phyloP scores from a whole-genome alignment of 345 rosid species.

The Ailanthus altissimus region DNA sequence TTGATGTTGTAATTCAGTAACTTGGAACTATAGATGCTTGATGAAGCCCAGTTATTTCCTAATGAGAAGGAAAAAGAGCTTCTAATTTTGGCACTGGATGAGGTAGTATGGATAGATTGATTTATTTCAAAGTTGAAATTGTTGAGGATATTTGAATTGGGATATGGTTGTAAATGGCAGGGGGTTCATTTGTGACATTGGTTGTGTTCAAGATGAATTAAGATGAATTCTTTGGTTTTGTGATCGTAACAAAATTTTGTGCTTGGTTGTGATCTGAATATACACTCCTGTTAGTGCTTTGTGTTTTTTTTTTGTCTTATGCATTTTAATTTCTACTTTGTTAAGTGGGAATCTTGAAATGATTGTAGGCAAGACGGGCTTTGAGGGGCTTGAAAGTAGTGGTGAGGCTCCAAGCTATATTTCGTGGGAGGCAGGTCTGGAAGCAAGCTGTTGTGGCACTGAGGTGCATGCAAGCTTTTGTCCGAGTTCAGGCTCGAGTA shows the following conservation, averaged over 20 bases:
- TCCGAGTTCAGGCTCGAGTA: conserved; percentile 77
- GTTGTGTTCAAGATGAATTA: neutral
- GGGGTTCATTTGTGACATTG: too few relatives aligned
- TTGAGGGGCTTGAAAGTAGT: conserved; percentile 82
- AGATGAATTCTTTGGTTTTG: neutral
- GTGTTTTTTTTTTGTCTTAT: neutral
- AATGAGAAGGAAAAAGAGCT: neutral
- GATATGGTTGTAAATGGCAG: neutral
- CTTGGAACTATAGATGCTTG: neutral
- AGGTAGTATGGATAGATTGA: neutral
- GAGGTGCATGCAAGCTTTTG: conserved; percentile 97
- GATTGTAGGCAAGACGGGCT: conserved; percentile 74
- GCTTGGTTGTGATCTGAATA: neutral
- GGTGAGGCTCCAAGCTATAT: conserved; percentile 89
- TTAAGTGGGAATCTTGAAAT: conserved; percentile 1
- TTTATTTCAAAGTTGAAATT: neutral
- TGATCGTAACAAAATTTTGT: neutral
- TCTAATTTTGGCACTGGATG: neutral
- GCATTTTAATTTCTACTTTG: neutral
- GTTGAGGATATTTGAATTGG: neutral
- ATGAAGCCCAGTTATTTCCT: neutral
- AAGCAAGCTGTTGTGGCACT: conserved; percentile 92
- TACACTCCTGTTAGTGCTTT: neutral
- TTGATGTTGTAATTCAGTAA: neutral
- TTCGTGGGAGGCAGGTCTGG: conserved; percentile 79